A percentile compares a stretch with the other conserved stretches of the same genome.
Evolutionary conservation across 768 basidiomycete genomes (phyloP).

Genomic region (Agaricus sinodeliciosus): DNA sequence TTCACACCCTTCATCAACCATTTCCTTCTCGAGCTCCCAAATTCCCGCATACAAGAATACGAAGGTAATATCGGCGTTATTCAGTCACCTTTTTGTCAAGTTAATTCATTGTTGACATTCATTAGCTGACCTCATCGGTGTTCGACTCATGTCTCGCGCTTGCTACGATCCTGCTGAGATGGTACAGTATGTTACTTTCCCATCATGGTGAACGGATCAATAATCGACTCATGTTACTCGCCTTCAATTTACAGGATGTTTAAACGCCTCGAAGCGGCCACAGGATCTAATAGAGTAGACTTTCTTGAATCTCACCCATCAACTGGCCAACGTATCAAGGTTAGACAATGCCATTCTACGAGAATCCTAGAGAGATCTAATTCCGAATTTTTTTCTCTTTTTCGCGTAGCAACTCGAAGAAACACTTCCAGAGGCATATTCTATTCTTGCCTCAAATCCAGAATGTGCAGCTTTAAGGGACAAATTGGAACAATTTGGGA

Average conservation of each 20-base stretch:
- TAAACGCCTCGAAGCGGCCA: slow-evolving; percentile 45
- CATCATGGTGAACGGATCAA: not conserved
- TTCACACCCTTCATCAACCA: slow-evolving; percentile 41
- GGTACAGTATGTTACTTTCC: slow-evolving; percentile 45
- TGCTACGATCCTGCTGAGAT: slow-evolving; percentile 83
- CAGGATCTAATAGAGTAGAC: slow-evolving; percentile 26
- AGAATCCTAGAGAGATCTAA: not conserved
- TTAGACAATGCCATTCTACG: slow-evolving; percentile 21
- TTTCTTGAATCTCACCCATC: slow-evolving; percentile 84
- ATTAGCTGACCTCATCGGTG: slow-evolving; percentile 80
- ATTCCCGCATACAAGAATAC: slow-evolving; percentile 73
- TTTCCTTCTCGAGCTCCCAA: slow-evolving; percentile 65
- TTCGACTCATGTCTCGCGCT: slow-evolving; percentile 72
- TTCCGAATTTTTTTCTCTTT: not conserved
- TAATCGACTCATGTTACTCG: not conserved
- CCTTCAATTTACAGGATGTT: slow-evolving; percentile 50
- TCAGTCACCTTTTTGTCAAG: not conserved
- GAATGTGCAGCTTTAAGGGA: slow-evolving; percentile 41
- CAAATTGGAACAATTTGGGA: slow-evolving; percentile 26
- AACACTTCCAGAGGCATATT: slow-evolving; percentile 50
- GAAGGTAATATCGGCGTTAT: slow-evolving; percentile 47
- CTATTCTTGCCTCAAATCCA: slow-evolving; percentile 47
- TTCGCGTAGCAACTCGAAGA: slow-evolving; percentile 44
- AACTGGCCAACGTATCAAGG: slow-evolving; percentile 65
- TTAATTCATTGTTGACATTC: not conserved